phyloP scores from a whole-genome alignment of 139 green algal species.

The Chlorella sorokiniana region DNA sequence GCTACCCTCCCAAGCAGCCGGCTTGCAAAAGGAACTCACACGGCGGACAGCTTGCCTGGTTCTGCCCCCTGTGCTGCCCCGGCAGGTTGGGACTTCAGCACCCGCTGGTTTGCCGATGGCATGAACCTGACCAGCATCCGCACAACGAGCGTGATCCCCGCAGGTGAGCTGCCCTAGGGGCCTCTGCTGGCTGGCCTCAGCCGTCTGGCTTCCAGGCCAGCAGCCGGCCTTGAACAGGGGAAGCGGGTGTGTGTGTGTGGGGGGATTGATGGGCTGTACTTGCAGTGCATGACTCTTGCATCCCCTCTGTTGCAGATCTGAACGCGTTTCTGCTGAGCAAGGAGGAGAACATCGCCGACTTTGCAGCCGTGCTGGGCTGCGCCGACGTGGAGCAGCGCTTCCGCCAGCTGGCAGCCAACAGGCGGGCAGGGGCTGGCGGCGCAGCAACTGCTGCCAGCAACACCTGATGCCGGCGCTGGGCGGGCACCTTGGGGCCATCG shows the following conservation, averaged over 20 bases:
- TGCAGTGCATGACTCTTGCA: background rate
- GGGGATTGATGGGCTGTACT: background rate
- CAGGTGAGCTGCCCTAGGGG: conserved; percentile 69
- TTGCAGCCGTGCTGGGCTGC: conserved; percentile 43
- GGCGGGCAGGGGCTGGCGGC: background rate
- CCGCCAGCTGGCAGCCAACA: conserved; percentile 8
- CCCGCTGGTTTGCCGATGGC: conserved; percentile 68
- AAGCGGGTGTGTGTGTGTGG: too few species aligned
- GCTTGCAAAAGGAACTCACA: too few species aligned
- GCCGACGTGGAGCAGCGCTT: conserved; percentile 4
- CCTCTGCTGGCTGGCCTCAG: too few species aligned
- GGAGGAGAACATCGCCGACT: conserved; percentile 55
- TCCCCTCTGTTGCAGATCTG: conserved; percentile 69
- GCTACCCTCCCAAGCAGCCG: too few species aligned
- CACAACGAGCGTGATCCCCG: conserved; percentile 84
- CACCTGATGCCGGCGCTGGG: too few species aligned
- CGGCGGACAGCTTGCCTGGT: background rate
- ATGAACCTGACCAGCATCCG: conserved; percentile 65
- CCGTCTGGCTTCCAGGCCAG: too few species aligned
- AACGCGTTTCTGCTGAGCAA: conserved; percentile 82
- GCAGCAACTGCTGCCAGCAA: background rate
- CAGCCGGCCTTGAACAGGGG: too few species aligned
- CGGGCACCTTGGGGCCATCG: too few species aligned
- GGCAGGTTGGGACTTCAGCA: conserved; percentile 91
- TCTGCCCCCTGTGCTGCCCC: background rate